Percentiles rank a stretch among this genome's conserved stretches.
phyloP scores from a whole-genome alignment of 1,284 basidiomycete genomes.

The Cystobasidium slooffiae region DNA sequence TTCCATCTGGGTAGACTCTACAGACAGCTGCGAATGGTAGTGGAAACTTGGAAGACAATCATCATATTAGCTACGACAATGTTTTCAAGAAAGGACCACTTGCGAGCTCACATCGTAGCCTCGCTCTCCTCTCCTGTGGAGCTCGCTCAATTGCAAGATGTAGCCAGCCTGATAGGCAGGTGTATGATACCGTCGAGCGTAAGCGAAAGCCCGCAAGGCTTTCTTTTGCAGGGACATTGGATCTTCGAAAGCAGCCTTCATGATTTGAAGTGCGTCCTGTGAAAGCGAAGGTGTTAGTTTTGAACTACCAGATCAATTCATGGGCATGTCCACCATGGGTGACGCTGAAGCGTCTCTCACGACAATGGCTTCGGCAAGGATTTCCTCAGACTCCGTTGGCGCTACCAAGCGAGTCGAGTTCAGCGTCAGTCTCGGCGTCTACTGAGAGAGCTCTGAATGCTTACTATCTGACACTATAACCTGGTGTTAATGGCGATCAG shows the following conservation, averaged over 20 bases:
- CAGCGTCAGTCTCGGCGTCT: neutral
- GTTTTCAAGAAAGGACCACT: neutral
- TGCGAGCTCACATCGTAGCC: constrained; percentile 32
- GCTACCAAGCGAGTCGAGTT: neutral
- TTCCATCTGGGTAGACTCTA: constrained; percentile 27
- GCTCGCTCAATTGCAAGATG: constrained; percentile 34
- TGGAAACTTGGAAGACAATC: constrained; percentile 4
- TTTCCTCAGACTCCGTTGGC: constrained; percentile 36
- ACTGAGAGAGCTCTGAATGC: neutral
- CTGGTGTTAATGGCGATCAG: neutral
- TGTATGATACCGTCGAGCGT: constrained; percentile 30
- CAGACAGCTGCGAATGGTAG: constrained; percentile 22
- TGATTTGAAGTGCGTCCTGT: neutral
- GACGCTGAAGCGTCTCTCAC: neutral
- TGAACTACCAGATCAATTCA: neutral
- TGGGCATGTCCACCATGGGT: neutral
- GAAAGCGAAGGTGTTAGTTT: neutral
- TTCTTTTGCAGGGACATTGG: neutral
- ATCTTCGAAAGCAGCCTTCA: constrained; percentile 16
- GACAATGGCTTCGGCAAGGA: neutral
- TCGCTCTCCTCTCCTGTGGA: constrained; percentile 20
- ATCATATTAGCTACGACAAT: neutral
- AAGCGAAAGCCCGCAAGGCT: constrained; percentile 32
- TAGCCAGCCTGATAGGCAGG: constrained; percentile 28
- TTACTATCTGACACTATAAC: constrained; percentile 36